Conservation (phyloP, 108 stramenopile species). For the Cyclotella distinguenda region DNA sequence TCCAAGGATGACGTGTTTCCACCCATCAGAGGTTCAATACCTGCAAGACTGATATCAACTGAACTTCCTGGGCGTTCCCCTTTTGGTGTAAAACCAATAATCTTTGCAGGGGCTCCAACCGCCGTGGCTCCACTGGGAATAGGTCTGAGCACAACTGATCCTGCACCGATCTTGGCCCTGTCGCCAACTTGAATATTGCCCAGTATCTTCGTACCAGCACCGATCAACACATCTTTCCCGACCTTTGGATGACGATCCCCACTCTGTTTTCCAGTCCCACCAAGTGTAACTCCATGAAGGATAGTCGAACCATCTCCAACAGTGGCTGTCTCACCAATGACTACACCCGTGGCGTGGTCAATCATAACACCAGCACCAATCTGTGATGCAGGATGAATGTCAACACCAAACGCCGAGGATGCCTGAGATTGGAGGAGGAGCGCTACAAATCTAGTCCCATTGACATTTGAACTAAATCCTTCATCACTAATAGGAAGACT, state of each 20-base stretch:
- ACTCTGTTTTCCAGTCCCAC: constrained; percentile 55
- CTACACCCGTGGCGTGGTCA: constrained; percentile 66
- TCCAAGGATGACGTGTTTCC: background rate
- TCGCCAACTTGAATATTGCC: constrained; percentile 65
- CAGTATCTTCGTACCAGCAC: constrained; percentile 61
- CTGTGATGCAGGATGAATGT: constrained; percentile 68
- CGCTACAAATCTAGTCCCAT: constrained; percentile 46
- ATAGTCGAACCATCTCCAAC: constrained; percentile 59
- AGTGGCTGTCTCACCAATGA: constrained; percentile 65
- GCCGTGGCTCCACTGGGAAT: constrained; percentile 54
- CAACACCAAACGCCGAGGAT: constrained; percentile 68
- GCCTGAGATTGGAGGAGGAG: constrained; percentile 54
- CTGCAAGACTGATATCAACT: constrained; percentile 27
- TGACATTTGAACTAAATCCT: background rate
- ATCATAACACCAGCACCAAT: constrained; percentile 59
- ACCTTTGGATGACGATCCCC: constrained; percentile 78
- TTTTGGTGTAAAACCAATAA: constrained; percentile 52
- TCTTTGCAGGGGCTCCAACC: constrained; percentile 55
- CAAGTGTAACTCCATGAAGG: constrained; percentile 64
- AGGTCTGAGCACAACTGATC: constrained; percentile 39
- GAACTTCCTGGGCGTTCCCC: constrained; percentile 44
- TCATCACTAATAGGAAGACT: background rate
- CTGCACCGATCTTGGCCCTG: constrained; percentile 52
- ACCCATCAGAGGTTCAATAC: constrained; percentile 25
- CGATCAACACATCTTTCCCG: constrained; percentile 64